phyloP scores from a whole-genome alignment of 192 early-diverging fungal genomes.

The Backusella macrospora region DNA sequence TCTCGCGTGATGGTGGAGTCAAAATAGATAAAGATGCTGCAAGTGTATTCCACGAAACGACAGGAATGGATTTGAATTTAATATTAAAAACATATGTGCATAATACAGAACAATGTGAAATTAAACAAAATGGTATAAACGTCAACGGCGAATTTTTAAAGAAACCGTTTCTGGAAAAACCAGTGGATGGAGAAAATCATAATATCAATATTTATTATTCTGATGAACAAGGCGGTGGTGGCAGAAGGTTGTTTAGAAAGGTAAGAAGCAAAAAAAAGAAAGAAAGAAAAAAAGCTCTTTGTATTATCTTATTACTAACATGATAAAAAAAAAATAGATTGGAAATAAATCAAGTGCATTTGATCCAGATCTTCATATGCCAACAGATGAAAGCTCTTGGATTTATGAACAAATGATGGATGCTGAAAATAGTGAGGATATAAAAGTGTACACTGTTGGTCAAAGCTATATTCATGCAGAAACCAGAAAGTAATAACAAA shows the following conservation, averaged over 20 bases:
- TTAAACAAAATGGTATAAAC: constrained; percentile 64
- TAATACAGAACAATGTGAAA: constrained; percentile 21
- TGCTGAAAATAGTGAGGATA: constrained; percentile 94
- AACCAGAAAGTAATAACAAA: constrained; percentile 78
- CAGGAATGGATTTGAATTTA: constrained; percentile 50
- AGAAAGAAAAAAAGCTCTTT: no score
- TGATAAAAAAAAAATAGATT: constrained; percentile 47
- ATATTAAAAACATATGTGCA: constrained; percentile 22
- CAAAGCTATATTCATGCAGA: constrained; percentile 91
- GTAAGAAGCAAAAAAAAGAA: constrained; percentile 30
- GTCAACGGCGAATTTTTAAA: constrained; percentile 68
- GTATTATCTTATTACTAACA: neutral
- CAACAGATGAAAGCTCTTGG: constrained; percentile 80
- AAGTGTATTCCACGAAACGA: constrained; percentile 55
- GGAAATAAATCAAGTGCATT: constrained; percentile 97
- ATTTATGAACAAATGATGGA: constrained; percentile 96
- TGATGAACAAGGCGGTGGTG: constrained; percentile 78
- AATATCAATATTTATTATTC: constrained; percentile 97
- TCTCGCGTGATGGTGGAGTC: constrained; percentile 71
- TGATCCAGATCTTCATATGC: constrained; percentile 62
- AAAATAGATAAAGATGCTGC: constrained; percentile 54
- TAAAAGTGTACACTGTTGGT: constrained; percentile 97
- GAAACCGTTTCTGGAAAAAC: constrained; percentile 99
- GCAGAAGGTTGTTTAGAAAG: constrained; percentile 79
- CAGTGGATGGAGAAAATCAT: constrained; percentile 95